Base-by-base conservation (phyloP, 352 stramenopile genomes). In the Globisporangium polare region DNA sequence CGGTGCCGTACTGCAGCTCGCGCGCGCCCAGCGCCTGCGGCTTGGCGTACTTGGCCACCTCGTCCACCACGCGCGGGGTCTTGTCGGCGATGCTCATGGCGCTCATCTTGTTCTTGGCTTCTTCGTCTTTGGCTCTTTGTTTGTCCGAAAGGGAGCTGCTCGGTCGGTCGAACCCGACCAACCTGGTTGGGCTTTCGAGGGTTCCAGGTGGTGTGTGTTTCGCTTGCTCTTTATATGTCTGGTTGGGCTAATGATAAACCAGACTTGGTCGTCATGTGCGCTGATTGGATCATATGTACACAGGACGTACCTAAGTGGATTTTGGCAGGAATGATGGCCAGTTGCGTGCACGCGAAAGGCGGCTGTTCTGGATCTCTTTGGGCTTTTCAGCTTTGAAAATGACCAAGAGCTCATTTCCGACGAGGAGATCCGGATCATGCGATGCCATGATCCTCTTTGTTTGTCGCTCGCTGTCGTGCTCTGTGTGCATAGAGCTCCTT, bases 1-100 rank as follows among this genome's bases (percentile, higher is more conserved):
- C 92, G 18, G 96, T 99, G 53, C 96, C 96, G 73, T 99, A 99
- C 17, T 63, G 61, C 58, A 94, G 69, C 58, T 86, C 74, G 15
- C 72, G 70, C 33, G 56, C 64, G 17, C 71, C 71, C 27, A 88
- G 68, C 26, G 53, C 55, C 42, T 82, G 67, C 4, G 79, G 65
- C 29, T 79, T 81, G 46, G 73, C 65, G 69, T 90, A 90, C 72
- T 92, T 95, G 69, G 60, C 58, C 13, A 79, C 78, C 67, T 94
- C 80, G 43, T 93, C 86, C 46, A 81, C 87, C 43, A 95, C 78
- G 57, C 86, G 86, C 61, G 84, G 86, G 26, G 80, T 84, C 71
- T 91, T 90, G 59, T 93, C 83, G 53, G 86, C 62, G 42, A 93
- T 78, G 62, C 82, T 91, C 57, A 69, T 65, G 29, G 53, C 60